Base-by-base conservation (phyloP, 495 filamentous ascomycete species). In the Annulohypoxylon stygium region DNA sequence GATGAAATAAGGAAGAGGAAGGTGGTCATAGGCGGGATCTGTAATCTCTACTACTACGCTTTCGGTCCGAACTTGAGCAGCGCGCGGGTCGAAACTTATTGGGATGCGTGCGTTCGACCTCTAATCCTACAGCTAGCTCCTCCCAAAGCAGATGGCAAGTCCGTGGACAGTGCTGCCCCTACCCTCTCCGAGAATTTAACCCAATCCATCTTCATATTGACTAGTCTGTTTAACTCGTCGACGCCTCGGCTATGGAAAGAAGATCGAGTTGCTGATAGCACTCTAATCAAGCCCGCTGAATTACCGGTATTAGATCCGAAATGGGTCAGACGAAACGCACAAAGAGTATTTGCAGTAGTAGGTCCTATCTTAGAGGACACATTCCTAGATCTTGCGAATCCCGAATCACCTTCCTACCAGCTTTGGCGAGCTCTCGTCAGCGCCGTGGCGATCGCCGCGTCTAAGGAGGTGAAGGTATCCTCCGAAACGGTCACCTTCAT, bases 381-480 rank as follows among this genome's bases (percentile, higher is more conserved):
- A 0, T 86, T 88, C 18, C 87, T 88, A 80, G 81, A 84, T 12
- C 70, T 86, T 2, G 78, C 79, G 16, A 69, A 79, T 5, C 78
- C 84, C 3, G 81, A 87, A 14, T 83, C 83, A 5, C 74, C 82
- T 5, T 84, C 89, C 26, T 84, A 83, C 39, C 78, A 79, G 10
- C 83, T 95, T 45, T 98, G 96, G 95, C 78, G 80, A 10, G 85
- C 82, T 53, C 88, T 97, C 30, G 86, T 91, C 14, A 87, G 81
- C 11, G 89, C 93, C 6, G 79, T 98, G 34, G 90, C 90, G 3
- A 86, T 90, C 59, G 95, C 96, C 0, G 92, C 92, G 5, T 90
- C 86, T 48, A 96, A 97, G 80, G 96, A 99, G 77, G 90, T 99
- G 63, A 97, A 94, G 72, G 91, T 95, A 11, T 93, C 93, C 0